These are phyloP conservation scores for Syzygium aromaticum DNA, from an alignment of 345 rosid genomes.

Conservation along the genomic window DNA sequence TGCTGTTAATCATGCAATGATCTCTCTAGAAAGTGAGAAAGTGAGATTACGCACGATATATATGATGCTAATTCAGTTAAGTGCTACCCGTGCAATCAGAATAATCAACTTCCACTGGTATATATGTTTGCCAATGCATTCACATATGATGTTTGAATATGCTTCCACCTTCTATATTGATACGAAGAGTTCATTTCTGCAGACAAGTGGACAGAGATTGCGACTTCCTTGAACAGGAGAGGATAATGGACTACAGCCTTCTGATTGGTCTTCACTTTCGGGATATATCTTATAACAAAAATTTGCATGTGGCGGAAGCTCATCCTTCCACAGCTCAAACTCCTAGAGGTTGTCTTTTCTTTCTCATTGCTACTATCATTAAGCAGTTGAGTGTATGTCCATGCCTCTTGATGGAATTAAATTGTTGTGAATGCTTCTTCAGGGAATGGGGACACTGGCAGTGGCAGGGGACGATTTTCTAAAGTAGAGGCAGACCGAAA, in stretches of 20 bases:
- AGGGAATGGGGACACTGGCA: slow-evolving; percentile 35
- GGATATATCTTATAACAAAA: slow-evolving; percentile 8
- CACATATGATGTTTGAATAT: not conserved
- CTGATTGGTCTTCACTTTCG: slow-evolving; percentile 60
- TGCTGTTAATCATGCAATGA: not conserved
- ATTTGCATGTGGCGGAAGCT: not conserved
- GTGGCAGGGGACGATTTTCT: slow-evolving; percentile 31
- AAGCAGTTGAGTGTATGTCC: not conserved
- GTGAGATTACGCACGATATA: not conserved
- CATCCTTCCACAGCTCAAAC: slow-evolving; percentile 8
- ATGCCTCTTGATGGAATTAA: not conserved
- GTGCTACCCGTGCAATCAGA: not conserved
- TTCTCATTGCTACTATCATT: not conserved
- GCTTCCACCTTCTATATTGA: not conserved
- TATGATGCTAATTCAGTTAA: not conserved
- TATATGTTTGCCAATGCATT: not conserved
- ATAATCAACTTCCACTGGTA: not conserved
- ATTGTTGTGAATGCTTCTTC: slow-evolving; percentile 7
- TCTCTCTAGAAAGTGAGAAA: not conserved
- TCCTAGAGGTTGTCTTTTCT: slow-evolving; percentile 14
- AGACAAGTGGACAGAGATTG: slow-evolving; percentile 63
- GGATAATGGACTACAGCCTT: slow-evolving; percentile 68
- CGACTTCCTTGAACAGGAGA: slow-evolving; percentile 61
- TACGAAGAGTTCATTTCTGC: not conserved
- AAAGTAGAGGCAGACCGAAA: slow-evolving; percentile 46